Conservation (phyloP, 176 grass and related monocot genomes). For the Carex scoparia region DNA sequence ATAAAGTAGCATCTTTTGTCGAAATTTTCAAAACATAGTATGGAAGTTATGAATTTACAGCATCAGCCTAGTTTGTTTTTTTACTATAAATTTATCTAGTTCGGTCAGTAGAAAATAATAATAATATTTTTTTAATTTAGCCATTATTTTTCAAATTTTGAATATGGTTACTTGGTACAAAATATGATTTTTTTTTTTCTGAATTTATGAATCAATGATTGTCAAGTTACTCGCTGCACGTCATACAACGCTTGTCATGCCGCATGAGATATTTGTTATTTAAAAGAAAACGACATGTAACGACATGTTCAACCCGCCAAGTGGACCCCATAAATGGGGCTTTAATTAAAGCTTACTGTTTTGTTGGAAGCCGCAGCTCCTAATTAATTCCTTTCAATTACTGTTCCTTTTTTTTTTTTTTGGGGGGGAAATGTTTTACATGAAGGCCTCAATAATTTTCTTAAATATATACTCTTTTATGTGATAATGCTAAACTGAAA, state of each 20-base stretch:
- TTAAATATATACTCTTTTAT: too few relatives aligned
- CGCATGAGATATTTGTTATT: not conserved
- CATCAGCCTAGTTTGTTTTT: too few relatives aligned
- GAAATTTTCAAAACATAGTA: too few relatives aligned
- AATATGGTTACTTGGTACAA: too few relatives aligned
- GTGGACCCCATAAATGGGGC: slow-evolving; percentile 6
- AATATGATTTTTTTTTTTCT: too few relatives aligned
- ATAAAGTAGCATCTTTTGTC: too few relatives aligned
- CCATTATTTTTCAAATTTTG: too few relatives aligned
- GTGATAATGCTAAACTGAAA: too few relatives aligned
- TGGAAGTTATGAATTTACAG: too few relatives aligned
- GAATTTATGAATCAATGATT: not conserved
- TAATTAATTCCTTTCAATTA: not conserved
- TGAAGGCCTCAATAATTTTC: not conserved
- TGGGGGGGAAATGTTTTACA: not conserved
- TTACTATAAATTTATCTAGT: too few relatives aligned
- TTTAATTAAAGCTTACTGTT: not conserved
- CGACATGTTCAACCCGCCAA: not conserved
- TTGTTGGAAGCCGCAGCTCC: not conserved
- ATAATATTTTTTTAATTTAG: too few relatives aligned
- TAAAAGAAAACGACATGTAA: not conserved
- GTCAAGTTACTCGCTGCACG: not conserved
- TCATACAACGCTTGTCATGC: not conserved
- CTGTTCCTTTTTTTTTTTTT: not conserved
- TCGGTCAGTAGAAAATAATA: too few relatives aligned